Percentiles rank a stretch among this genome's conserved stretches.
Conservation (phyloP, 306 rosid genomes). For the Oemleria cerasiformis region DNA sequence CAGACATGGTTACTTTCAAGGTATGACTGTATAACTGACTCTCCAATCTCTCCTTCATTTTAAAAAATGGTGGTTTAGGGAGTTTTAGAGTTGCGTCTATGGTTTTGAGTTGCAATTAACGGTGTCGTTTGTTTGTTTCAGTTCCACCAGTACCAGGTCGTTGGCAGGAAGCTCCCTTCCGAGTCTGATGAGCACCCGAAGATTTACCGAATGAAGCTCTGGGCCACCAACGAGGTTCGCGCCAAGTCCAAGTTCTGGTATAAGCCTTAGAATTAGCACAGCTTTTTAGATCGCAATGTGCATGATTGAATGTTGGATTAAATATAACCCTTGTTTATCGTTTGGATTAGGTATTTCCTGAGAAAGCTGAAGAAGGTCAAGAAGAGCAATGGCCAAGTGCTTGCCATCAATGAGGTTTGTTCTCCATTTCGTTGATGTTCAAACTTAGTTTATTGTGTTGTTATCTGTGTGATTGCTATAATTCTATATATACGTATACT, state of each 20-base stretch:
- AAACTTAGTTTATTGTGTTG: not conserved
- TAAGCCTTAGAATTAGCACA: not conserved
- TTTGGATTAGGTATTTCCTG: slow-evolving; percentile 67
- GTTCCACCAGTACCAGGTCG: slow-evolving; percentile 92
- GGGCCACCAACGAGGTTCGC: slow-evolving; percentile 96
- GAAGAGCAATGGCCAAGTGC: slow-evolving; percentile 92
- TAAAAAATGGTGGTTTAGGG: not conserved
- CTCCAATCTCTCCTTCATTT: not conserved
- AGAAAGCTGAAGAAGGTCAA: slow-evolving; percentile 87
- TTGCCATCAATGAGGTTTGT: slow-evolving; percentile 56
- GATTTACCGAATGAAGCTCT: slow-evolving; percentile 91
- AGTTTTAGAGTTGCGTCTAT: not conserved
- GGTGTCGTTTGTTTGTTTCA: slow-evolving; percentile 30
- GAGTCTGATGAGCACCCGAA: slow-evolving; percentile 70
- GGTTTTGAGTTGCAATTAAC: slow-evolving; percentile 5
- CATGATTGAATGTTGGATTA: not conserved
- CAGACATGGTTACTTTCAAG: slow-evolving; percentile 63
- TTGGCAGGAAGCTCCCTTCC: slow-evolving; percentile 84
- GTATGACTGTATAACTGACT: slow-evolving; percentile 20
- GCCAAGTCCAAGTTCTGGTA: slow-evolving; percentile 96
- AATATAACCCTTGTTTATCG: not conserved
- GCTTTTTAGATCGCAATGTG: not conserved
- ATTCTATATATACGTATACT: not conserved
- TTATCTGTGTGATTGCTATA: no score
- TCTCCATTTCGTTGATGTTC: not conserved